Conservation (phyloP, 176 grass and related monocot genomes). For the Oryza meyeriana region DNA sequence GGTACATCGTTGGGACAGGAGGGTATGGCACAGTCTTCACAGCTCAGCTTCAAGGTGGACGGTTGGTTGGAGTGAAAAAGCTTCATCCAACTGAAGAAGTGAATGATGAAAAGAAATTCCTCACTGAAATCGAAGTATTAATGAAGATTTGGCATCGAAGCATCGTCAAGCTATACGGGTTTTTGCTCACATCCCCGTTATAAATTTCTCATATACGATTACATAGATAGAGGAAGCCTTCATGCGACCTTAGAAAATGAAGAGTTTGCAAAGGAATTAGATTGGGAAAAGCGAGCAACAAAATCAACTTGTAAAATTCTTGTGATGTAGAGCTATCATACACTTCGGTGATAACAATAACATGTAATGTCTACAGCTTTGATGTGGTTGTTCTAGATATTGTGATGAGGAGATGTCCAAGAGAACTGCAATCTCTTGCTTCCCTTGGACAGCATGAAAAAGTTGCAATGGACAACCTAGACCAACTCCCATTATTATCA, state of each 20-base stretch:
- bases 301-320: too few species aligned
- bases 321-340: constrained; percentile 1
- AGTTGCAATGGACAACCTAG: background rate
- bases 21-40: constrained; percentile 21
- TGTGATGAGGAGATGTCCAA: constrained; percentile 1
- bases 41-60: too few species aligned
- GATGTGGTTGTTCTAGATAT: constrained; percentile 3
- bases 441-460: background rate
- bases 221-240: background rate
- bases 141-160: constrained; percentile 13
- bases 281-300: background rate
- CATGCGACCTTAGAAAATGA: background rate
- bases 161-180: constrained; percentile 22
- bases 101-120: constrained; percentile 13
- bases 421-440: background rate
- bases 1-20: constrained; percentile 20
- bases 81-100: background rate
- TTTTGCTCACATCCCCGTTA: constrained; percentile 14
- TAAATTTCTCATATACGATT: constrained; percentile 13
- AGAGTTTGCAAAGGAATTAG: background rate
- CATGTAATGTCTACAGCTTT: constrained; percentile 22
- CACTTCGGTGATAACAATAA: background rate
- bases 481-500: background rate
- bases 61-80: constrained; percentile 18
- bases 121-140: constrained; percentile 18